Base-by-base conservation (phyloP, 805 yeast genomes). In the Saturnispora sanitii region DNA sequence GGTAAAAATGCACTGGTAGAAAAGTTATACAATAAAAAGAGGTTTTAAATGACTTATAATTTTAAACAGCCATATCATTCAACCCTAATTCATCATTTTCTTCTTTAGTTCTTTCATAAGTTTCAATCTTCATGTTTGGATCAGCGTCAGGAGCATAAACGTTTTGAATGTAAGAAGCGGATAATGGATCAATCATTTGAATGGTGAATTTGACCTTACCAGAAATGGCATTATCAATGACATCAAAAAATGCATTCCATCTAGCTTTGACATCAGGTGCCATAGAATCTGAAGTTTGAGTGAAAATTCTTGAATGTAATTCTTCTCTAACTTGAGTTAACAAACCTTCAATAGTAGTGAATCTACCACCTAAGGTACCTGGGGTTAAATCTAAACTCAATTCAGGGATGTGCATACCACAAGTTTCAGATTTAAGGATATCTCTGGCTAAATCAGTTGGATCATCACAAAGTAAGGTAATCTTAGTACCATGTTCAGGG, bases 131-230 rank as follows among this genome's bases (percentile, higher is more conserved):
- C 97, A 92, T 92, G 58, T 90, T 85, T 49, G 99, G 99, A 64
- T 92, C 99, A 32, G 75, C 75, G 64, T 92, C 99, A 21, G 99
- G 99, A 27, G 99, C 99, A 57, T 88, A 92, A n/a, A 90, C 92
- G 57, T 92, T 92, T 64, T 92, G 99, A 47, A 92, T 82, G 56
- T 92, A 92, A 1, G 96, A 86, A 4, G 94, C 81, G 16, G 96
- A 95, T 53, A 92, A 65, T 6, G 99, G 98, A 62, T 92, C 99
- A 49, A 79, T 87, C 94, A 92, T 82, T 32, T 75, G 58, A 27
- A 92, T 71, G 1, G 96, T 90, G 64, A 92, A 88, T 43, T 80
- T 76, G 35, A 75, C 66, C 49, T 82, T 77, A 34, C 97, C 98
- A 21, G 73, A 82, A 41, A 81, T 67, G 12, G 96, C 97, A 34